Evolutionary conservation across 2,329 filamentous ascomycete species (phyloP), one percentile per base, ranked within the genome.

Genomic region (Phoma herbarum): DNA sequence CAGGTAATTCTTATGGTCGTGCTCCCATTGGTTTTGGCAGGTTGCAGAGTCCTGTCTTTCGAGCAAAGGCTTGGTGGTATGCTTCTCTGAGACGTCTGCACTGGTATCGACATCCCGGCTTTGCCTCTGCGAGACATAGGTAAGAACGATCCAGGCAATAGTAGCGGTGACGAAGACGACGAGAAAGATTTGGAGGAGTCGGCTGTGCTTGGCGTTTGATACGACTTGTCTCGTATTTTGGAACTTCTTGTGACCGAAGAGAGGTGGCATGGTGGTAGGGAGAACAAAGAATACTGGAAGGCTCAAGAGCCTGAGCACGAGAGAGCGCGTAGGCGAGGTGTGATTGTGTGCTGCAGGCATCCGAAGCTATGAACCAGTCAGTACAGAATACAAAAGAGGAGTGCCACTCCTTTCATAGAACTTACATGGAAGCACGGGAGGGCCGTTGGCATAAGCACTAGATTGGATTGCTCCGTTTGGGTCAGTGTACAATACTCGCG

Each of bases 361-460:
- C 62, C 63, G 54, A 50, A 59, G 64, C 69, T 75, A 59, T 60
- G 59, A 61, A 62, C 64, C 67, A 69, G 71, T 77, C 66, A 75
- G 65, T 71, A 47, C 35, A 57, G 44, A 16, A 18, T 42, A 28
- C 46, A 59, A 51, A 18, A 62, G 62, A 66, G 65, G 66, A 61
- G 62, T 49, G 28, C 46, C 50, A 44, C 59, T 57, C 62, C 62
- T 75, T 77, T 72, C 70, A 75, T 70, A 73, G 59, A 67, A 74
- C 73, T 66, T 59, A 74, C 73, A 70, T 68, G 44, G 62, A 70
- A 71, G 59, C 61, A 63, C 63, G 68, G 65, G 63, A 70, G 62
- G 66, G 63, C 65, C 62, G 67, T 72, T 73, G 57, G 66, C 65
- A 72, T 75, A 74, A 76, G 74, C 73, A 69, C 73, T 75, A 75